These are phyloP conservation scores for Lactarius hengduanensis DNA, from an alignment of 768 basidiomycete genomes.

Conservation along the genomic window DNA sequence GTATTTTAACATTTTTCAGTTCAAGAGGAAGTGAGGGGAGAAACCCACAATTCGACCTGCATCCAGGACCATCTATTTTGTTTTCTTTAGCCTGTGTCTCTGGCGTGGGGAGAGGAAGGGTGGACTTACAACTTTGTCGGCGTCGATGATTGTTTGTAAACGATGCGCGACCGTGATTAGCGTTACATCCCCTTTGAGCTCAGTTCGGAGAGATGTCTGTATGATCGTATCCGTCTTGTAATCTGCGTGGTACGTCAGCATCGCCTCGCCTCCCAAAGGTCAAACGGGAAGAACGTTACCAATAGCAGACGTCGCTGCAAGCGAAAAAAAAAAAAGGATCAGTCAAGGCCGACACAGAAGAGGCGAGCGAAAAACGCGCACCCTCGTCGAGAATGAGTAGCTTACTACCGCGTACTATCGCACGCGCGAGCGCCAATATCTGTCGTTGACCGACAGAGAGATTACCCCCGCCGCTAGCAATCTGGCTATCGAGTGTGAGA, in stretches of 20 bases:
- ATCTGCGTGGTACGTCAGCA: conserved; percentile 36
- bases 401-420: conserved; percentile 56
- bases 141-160: conserved; percentile 59
- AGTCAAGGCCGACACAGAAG: background rate
- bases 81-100: no score
- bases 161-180: conserved; percentile 61
- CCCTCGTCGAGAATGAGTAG: conserved; percentile 59
- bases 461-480: conserved; percentile 46
- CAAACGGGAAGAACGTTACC: conserved; percentile 31
- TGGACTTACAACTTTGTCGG: conserved; percentile 51
- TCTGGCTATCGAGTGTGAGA: conserved; percentile 46
- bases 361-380: conserved; percentile 22
- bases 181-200: conserved; percentile 44
- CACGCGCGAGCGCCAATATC: conserved; percentile 57
- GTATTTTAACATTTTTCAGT: background rate
- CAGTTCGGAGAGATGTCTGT: conserved; percentile 52
- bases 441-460: conserved; percentile 58
- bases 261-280: no score
- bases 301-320: conserved; percentile 46
- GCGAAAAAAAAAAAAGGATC: background rate
- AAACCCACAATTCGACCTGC: conserved; percentile 40
- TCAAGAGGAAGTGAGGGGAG: background rate
- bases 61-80: conserved; percentile 47
- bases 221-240: conserved; percentile 57
- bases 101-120: background rate